Conservation (phyloP, 208 protist species). For the Crithidia sp. region DNA sequence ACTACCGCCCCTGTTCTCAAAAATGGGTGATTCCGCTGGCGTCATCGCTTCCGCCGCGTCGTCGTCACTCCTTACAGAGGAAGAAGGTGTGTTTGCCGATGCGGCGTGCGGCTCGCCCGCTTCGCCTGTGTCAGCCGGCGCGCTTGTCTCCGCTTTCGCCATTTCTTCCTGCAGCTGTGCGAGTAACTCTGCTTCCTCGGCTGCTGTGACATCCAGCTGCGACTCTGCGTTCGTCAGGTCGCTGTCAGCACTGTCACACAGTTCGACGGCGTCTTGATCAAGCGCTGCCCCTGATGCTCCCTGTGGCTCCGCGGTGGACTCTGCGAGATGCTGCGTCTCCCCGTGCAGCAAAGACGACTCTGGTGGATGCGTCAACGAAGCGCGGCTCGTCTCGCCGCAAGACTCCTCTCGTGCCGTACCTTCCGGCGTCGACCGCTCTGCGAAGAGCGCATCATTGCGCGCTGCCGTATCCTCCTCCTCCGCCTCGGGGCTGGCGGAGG, state of each 20-base stretch:
- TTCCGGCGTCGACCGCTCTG: background rate
- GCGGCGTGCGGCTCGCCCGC: background rate
- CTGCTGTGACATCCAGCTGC: constrained; percentile 23
- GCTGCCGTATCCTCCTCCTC: background rate
- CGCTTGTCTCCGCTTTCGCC: background rate
- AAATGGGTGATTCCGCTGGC: background rate
- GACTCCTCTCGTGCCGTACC: background rate
- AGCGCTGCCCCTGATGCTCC: background rate
- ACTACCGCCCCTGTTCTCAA: too few relatives aligned
- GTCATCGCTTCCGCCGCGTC: background rate
- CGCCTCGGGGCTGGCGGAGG: background rate
- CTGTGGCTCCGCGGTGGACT: background rate
- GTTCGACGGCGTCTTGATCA: background rate
- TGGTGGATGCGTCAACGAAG: background rate
- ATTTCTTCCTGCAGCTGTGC: constrained; percentile 30
- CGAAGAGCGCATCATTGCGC: background rate
- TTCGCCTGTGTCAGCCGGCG: background rate
- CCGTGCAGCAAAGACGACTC: background rate
- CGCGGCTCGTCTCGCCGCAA: background rate
- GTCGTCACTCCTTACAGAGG: background rate
- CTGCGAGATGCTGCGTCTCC: background rate
- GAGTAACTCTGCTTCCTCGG: constrained; percentile 25
- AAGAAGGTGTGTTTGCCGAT: background rate
- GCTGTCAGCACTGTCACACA: constrained; percentile 12
- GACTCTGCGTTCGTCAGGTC: constrained; percentile 7